Evolutionary conservation across 2,329 filamentous ascomycete genomes (phyloP).

Genomic region (Madurella fahalii): DNA sequence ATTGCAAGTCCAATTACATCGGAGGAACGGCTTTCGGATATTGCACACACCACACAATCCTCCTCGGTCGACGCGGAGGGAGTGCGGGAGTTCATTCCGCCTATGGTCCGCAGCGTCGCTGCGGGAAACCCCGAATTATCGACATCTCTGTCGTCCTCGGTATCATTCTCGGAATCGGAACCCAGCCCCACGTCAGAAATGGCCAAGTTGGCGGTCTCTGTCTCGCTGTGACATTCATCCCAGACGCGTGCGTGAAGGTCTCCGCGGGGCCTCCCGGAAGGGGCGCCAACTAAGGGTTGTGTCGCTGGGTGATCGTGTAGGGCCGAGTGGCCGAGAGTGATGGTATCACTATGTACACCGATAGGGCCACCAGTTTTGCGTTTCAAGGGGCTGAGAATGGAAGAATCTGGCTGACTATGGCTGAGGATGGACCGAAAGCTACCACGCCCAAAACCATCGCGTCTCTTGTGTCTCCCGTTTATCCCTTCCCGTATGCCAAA

Average conservation of each 20-base stretch:
- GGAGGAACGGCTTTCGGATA: conserved; percentile 21
- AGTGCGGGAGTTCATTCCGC: not conserved
- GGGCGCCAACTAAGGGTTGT: not conserved
- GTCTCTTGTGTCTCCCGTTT: too few relatives aligned
- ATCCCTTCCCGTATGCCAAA: too few relatives aligned
- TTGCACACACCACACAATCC: conserved; percentile 22
- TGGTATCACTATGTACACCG: too few relatives aligned
- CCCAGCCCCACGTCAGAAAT: not conserved
- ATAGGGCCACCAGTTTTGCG: not conserved
- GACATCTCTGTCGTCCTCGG: not conserved
- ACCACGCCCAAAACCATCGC: too few relatives aligned
- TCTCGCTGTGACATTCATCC: too few relatives aligned
- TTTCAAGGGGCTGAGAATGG: conserved; percentile 4
- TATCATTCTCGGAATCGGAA: conserved; percentile 11
- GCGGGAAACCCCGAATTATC: too few relatives aligned
- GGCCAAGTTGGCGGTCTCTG: too few relatives aligned
- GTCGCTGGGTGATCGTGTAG: too few relatives aligned
- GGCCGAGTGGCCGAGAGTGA: too few relatives aligned
- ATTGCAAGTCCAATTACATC: conserved; percentile 21
- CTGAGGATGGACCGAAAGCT: too few relatives aligned
- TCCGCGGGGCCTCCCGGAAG: not conserved
- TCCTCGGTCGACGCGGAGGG: not conserved
- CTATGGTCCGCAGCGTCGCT: not conserved
- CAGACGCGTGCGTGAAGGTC: too few relatives aligned
- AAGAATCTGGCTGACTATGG: conserved; percentile 1